A percentile compares a stretch with the other conserved stretches of the same genome.
phyloP scores from a whole-genome alignment of 345 rosid species.

The Eucalyptus viminalis region DNA sequence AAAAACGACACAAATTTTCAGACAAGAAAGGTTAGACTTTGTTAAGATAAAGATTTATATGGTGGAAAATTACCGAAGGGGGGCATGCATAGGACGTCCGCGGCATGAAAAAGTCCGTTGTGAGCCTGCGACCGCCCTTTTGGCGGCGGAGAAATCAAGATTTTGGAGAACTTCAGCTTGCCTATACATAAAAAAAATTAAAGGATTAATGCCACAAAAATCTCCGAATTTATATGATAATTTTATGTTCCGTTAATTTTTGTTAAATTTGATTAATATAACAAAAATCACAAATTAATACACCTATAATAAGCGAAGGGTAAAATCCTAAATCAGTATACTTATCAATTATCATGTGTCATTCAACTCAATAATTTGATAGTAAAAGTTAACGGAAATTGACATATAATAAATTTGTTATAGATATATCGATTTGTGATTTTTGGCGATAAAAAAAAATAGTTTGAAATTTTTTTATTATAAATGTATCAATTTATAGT shows the following conservation, averaged over 20 bases:
- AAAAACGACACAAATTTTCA: background rate
- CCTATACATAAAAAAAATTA: too few relatives aligned
- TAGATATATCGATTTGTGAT: accelerated
- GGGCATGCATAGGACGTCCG: background rate
- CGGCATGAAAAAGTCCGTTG: background rate
- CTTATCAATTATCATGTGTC: accelerated
- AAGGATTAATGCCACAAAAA: too few relatives aligned
- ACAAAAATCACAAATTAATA: too few relatives aligned
- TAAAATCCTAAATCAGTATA: too few relatives aligned
- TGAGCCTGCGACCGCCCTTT: background rate
- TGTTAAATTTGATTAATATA: too few relatives aligned
- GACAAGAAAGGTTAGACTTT: background rate
- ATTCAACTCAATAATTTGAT: accelerated
- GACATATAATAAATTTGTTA: accelerated
- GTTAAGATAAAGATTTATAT: background rate
- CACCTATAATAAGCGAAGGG: accelerated
- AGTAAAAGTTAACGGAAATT: accelerated
- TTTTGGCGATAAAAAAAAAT: accelerated
- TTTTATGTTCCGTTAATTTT: too few relatives aligned
- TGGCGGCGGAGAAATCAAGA: background rate
- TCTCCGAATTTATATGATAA: accelerated
- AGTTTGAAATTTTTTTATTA: accelerated
- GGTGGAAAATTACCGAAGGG: background rate
- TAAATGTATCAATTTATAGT: too few relatives aligned
- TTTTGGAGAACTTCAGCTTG: background rate